phyloP scores from a whole-genome alignment of 1,284 basidiomycete genomes.

The Pyrrhoderma noxium region DNA sequence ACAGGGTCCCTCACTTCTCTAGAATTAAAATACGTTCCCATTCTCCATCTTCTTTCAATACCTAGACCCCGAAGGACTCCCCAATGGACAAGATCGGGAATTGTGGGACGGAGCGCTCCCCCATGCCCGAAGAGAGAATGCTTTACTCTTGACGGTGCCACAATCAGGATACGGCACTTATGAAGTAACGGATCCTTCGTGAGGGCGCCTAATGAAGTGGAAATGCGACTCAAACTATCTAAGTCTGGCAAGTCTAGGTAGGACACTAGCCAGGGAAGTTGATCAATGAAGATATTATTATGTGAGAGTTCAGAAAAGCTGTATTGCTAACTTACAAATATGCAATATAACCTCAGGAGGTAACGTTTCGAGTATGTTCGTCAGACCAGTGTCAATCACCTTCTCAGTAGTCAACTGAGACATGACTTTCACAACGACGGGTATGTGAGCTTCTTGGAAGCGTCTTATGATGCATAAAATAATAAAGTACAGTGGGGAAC shows the following conservation, averaged over 20 bases:
- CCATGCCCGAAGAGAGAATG: slow-evolving; percentile 58
- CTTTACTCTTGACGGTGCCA: slow-evolving; percentile 57
- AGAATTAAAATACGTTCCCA: slow-evolving; percentile 57
- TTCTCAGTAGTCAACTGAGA: neutral
- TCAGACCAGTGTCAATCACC: neutral
- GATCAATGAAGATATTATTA: neutral
- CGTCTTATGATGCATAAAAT: neutral
- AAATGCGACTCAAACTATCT: slow-evolving; percentile 39
- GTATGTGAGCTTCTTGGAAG: neutral
- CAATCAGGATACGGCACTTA: slow-evolving; percentile 46
- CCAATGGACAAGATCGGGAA: slow-evolving; percentile 57
- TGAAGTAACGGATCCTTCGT: slow-evolving; percentile 57
- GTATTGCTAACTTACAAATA: slow-evolving; percentile 7
- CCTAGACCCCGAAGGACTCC: slow-evolving; percentile 60
- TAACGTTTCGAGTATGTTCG: slow-evolving; percentile 6
- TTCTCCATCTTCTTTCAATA: slow-evolving; percentile 55
- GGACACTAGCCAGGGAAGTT: slow-evolving; percentile 38
- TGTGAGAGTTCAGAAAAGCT: neutral
- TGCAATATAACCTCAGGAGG: slow-evolving; percentile 17
- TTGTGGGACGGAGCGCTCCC: slow-evolving; percentile 48
- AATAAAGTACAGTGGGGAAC: neutral
- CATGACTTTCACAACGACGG: neutral
- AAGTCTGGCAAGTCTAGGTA: slow-evolving; percentile 69
- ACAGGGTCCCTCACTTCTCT: slow-evolving; percentile 37
- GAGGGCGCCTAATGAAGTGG: slow-evolving; percentile 37